Evolutionary conservation across 306 rosid genomes (phyloP).

Genomic region (Biancaea sappan): DNA sequence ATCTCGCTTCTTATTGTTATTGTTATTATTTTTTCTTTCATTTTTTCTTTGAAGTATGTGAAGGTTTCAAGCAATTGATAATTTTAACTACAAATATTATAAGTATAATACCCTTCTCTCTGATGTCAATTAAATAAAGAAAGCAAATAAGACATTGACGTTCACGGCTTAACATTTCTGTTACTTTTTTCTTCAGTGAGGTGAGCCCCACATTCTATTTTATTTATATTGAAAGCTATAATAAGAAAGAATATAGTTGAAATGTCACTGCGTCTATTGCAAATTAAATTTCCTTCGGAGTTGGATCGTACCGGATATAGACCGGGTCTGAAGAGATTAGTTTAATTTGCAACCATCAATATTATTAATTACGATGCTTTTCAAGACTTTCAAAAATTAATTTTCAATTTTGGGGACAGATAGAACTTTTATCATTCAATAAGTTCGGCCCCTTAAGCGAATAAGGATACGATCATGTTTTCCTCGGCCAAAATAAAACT

Average conservation of each 20-base stretch:
- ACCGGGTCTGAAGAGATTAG: not conserved
- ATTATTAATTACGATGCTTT: not conserved
- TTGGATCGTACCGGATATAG: conserved; percentile 16
- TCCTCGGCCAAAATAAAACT: not conserved
- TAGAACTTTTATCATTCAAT: not conserved
- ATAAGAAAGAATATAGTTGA: conserved; percentile 43
- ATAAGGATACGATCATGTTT: not conserved
- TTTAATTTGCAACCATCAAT: conserved; percentile 1
- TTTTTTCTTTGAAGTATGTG: not conserved
- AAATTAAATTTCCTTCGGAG: conserved; percentile 31
- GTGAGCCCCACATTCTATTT: conserved; percentile 30
- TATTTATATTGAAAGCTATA: conserved; percentile 21
- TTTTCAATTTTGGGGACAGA: not conserved
- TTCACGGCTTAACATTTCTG: conserved; percentile 28
- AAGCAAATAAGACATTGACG: conserved; percentile 21
- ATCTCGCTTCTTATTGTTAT: not conserved
- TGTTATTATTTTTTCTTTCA: not conserved
- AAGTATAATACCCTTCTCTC: not conserved
- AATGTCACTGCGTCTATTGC: conserved; percentile 54
- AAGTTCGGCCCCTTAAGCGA: not conserved
- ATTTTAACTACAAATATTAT: not conserved
- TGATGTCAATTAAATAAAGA: conserved; percentile 19
- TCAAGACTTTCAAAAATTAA: not conserved
- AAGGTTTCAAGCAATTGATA: not conserved
- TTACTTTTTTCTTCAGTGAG: conserved; percentile 21